phyloP scores from a whole-genome alignment of 2,329 filamentous ascomycete species.

The Xylaria sp. region DNA sequence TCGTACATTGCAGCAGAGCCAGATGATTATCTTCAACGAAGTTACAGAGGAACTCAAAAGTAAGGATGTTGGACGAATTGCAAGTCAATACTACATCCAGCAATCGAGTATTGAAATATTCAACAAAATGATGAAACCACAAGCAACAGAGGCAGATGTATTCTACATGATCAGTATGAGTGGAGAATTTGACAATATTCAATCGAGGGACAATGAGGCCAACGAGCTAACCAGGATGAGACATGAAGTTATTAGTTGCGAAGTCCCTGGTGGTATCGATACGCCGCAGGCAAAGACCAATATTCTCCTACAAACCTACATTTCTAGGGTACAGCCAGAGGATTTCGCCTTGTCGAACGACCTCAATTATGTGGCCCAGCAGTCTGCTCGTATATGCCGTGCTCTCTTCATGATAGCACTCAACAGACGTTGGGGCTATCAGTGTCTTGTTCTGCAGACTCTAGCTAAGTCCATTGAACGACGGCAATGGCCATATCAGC shows the following conservation, averaged over 20 bases:
- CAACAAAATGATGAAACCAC: slow-evolving; percentile 91
- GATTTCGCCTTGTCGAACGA: slow-evolving; percentile 96
- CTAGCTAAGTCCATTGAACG: slow-evolving; percentile 98
- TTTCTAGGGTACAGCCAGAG: slow-evolving; percentile 86
- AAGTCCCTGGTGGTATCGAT: slow-evolving; percentile 78
- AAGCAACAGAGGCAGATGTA: slow-evolving; percentile 89
- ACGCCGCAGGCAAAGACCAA: slow-evolving; percentile 92
- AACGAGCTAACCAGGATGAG: slow-evolving; percentile 84
- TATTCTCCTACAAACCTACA: slow-evolving; percentile 92
- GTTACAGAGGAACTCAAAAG: slow-evolving; percentile 89
- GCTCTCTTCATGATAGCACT: slow-evolving; percentile 97
- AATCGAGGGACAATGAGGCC: slow-evolving; percentile 88
- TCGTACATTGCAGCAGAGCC: slow-evolving; percentile 85
- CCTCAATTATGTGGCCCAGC: slow-evolving; percentile 93
- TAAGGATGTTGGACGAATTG: slow-evolving; percentile 96
- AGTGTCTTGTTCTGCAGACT: slow-evolving; percentile 90
- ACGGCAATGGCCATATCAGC: slow-evolving; percentile 92
- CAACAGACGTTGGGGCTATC: slow-evolving; percentile 94
- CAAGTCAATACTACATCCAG: slow-evolving; percentile 95
- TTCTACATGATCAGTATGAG: slow-evolving; percentile 98
- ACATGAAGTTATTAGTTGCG: slow-evolving; percentile 77
- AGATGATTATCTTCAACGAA: slow-evolving; percentile 99
- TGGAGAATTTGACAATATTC: slow-evolving; percentile 97
- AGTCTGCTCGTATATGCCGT: slow-evolving; percentile 92
- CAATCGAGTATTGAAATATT: slow-evolving; percentile 96